Evolutionary conservation across 768 basidiomycete species (phyloP), one percentile per base, ranked within the genome.

Genomic region (Suillus weaverae): DNA sequence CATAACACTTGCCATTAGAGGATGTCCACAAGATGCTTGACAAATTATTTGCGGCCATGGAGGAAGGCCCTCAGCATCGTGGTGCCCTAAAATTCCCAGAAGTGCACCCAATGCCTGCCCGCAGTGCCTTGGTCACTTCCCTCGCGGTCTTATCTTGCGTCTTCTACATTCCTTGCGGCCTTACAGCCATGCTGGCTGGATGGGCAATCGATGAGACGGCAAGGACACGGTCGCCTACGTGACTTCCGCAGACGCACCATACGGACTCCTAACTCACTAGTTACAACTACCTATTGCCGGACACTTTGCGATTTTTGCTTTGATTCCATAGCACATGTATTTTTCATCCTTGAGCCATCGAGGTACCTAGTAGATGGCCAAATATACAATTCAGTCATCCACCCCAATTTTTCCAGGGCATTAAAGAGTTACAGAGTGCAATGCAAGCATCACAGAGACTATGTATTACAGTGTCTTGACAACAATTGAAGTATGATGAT

Each of bases 401-500:
- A 50, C 13, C 30, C 30, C 8, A 32, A 30, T 26, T 30, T 51
- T 16, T 26, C 26, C 9, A 36, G 30, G 30, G 13, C n/a, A 39
- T 59, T 59, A 26, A 13, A 39, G 14, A 39, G 18, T 30, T 41
- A 39, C 56, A 57, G 4, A 38, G 38, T 57, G 55, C 22, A 16
- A 38, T 26, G 22, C 53, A 26, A 38, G 22, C n/a, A 57, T 14
- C 22, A 30, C 36, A 16, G 14, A 18, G 18, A 18, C 22, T 39
- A 39, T 30, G 26, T 57, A 30, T 39, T 57, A 57, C 57, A 59
- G 36, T 26, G 56, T 39, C 36, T 57, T 57, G 22, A 18, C 39
- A 26, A 54, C 11, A 11, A 35, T 54, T 41, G 57, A 9, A 20
- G 13, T 26, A 39, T 13, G 26, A 59, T 5, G 90, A 72, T 66